Conservation (phyloP, 768 basidiomycete genomes). For the Termitomyces sp. region DNA sequence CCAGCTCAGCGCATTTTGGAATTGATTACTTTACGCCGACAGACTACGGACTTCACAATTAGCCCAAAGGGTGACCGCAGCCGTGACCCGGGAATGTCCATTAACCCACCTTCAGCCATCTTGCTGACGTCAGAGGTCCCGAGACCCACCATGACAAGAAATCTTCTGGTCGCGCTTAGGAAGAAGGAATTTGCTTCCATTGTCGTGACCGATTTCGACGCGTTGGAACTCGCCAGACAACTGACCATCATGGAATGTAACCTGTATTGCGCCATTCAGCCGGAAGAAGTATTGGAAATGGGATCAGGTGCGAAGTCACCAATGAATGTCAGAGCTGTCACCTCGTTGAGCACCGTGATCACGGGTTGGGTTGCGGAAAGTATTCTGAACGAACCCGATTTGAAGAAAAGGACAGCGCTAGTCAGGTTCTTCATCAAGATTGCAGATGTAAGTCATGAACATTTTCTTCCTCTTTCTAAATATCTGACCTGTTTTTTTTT, state of each 20-base stretch:
- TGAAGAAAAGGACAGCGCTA: constrained; percentile 71
- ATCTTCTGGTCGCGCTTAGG: constrained; percentile 61
- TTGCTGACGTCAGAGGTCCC: constrained; percentile 64
- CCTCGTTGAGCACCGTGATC: constrained; percentile 83
- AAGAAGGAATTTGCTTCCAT: constrained; percentile 59
- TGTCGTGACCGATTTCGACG: constrained; percentile 84
- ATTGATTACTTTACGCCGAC: constrained; percentile 50
- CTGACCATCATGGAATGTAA: constrained; percentile 90
- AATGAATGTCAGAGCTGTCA: constrained; percentile 76
- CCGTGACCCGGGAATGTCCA: constrained; percentile 72
- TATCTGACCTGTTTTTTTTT: constrained; percentile 7
- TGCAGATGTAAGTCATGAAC: constrained; percentile 60
- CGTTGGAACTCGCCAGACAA: constrained; percentile 89
- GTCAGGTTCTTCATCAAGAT: constrained; percentile 94
- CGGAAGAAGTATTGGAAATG: constrained; percentile 85
- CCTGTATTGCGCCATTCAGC: constrained; percentile 78
- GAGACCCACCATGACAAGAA: constrained; percentile 80
- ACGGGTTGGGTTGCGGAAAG: constrained; percentile 97
- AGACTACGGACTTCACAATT: constrained; percentile 38
- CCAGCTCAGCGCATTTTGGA: constrained; percentile 73
- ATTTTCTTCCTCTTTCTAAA: neutral
- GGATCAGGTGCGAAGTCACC: constrained; percentile 63
- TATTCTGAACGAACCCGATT: constrained; percentile 85
- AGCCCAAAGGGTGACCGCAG: constrained; percentile 57
- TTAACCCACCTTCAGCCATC: constrained; percentile 49